Base-by-base conservation (phyloP, 2,329 filamentous ascomycete genomes). In the Sarocladium brachiariae region DNA sequence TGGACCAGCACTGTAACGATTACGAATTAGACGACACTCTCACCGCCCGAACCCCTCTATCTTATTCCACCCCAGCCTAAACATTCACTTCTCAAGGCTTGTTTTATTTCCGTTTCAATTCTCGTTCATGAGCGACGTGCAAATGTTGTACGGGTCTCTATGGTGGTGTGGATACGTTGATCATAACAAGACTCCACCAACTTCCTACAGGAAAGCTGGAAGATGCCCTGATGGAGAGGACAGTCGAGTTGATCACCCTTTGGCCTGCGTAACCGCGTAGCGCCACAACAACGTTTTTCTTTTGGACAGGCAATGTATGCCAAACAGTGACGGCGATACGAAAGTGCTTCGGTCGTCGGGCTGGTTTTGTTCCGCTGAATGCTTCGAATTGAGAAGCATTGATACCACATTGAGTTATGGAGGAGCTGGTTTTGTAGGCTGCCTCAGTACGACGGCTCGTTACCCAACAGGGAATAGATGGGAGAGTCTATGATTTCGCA, bases 91-190 rank as follows among this genome's bases (percentile, higher is more conserved):
- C n/a, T 16, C 16, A 23, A 21, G 16, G 27, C 43, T 31, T 47
- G 14, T 19, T 33, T 21, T 31, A 30, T 23, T 47, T n/a, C n/a
- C 21, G 27, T 19, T 47, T 33, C 25, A 19, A 47, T 47, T 21
- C 27, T 33, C 43, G 39, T 43, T 19, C 21, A 33, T n/a, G 43
- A 47, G 25, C 43, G n/a, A 33, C 21, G 43, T 47, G 33, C 43
- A 47, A 7, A 13, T 18, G 14, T 11, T 33, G 25, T 47, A 19
- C 24, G 18, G 24, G 25, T 47, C 24, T 47, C 11, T 31, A 47
- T 47, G 24, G 43, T 47, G 43, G 43, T 47, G 43, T 47, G 43
- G 43, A 47, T 47, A 47, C 43, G 43, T 47, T 47, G 43, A 33
- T 43, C 39, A 47, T 18, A 6, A 33, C 19, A 33, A 47, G n/a